Evolutionary conservation across 2,329 filamentous ascomycete species (phyloP).

Genomic region (Hypocrella siamensis): DNA sequence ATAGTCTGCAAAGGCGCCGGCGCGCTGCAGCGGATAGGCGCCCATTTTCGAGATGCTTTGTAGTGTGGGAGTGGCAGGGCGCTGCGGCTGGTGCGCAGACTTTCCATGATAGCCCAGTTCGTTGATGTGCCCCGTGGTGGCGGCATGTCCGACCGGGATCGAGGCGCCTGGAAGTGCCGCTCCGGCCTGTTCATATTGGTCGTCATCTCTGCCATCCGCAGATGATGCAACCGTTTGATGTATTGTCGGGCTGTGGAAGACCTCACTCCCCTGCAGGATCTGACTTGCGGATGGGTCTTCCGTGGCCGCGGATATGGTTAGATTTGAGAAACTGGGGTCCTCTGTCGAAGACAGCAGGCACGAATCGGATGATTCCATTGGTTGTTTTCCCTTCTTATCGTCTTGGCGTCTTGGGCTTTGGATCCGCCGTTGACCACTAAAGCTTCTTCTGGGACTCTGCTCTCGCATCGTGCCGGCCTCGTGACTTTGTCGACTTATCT

Average conservation of each 20-base stretch:
- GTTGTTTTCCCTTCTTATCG: slow-evolving; percentile 30
- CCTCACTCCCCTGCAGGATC: slow-evolving; percentile 72
- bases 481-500: slow-evolving; percentile 31
- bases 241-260: slow-evolving; percentile 71
- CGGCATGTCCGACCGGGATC: slow-evolving; percentile 11
- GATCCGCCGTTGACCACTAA: slow-evolving; percentile 42
- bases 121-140: slow-evolving; percentile 22
- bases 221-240: slow-evolving; percentile 27
- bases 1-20: slow-evolving; percentile 66
- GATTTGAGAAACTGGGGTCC: slow-evolving; percentile 56
- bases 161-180: slow-evolving; percentile 4
- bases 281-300: slow-evolving; percentile 82
- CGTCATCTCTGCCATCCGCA: slow-evolving; percentile 7
- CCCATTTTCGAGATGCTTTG: slow-evolving; percentile 45
- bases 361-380: slow-evolving; percentile 55
- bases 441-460: slow-evolving; percentile 39
- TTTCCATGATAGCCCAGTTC: slow-evolving; percentile 13
- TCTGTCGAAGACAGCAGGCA: slow-evolving; percentile 57
- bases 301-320: slow-evolving; percentile 47
- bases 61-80: slow-evolving; percentile 24
- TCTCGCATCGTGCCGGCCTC: slow-evolving; percentile 29
- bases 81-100: slow-evolving; percentile 6
- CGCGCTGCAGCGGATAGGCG: slow-evolving; percentile 67
- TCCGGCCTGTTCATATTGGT: slow-evolving; percentile 4
- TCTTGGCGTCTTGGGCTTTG: slow-evolving; percentile 30